A percentile compares a stretch with the other conserved stretches of the same genome.
These are phyloP conservation scores for Ampelocalamus luodianensis DNA, from an alignment of 176 grass and related monocot species.

Conservation along the genomic window DNA sequence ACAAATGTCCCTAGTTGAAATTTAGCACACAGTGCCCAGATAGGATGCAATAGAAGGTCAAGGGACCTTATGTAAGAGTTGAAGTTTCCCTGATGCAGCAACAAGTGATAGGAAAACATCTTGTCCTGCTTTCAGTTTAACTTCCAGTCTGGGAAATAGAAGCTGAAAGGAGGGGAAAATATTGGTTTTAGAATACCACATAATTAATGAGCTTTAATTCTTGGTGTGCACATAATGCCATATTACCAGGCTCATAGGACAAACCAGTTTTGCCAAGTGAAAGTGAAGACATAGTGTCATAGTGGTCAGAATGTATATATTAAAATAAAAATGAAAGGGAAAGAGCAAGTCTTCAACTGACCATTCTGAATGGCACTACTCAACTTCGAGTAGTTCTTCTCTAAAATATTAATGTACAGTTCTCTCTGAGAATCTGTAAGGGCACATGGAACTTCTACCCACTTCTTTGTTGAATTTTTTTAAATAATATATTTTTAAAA, in stretches of 20 bases:
- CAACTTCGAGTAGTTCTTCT: slow-evolving; percentile 73
- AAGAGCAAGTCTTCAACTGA: slow-evolving; percentile 30
- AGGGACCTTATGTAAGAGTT: slow-evolving; percentile 63
- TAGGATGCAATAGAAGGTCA: slow-evolving; percentile 8
- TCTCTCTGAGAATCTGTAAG: slow-evolving; percentile 67
- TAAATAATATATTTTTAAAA: no score
- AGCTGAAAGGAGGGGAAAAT: no score
- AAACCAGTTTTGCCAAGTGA: not conserved
- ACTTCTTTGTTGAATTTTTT: no score
- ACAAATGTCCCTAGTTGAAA: not conserved
- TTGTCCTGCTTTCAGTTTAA: slow-evolving; percentile 27
- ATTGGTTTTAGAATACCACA: not conserved
- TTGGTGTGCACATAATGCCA: not conserved
- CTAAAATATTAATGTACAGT: slow-evolving; percentile 72
- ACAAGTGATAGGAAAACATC: slow-evolving; percentile 58
- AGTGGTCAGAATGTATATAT: not conserved
- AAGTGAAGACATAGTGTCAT: not conserved
- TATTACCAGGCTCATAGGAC: not conserved
- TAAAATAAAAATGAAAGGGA: not conserved
- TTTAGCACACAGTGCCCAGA: not conserved
- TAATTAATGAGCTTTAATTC: not conserved
- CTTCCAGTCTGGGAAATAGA: no score
- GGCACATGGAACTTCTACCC: slow-evolving; percentile 79
- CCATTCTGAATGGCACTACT: slow-evolving; percentile 59
- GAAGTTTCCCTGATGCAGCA: slow-evolving; percentile 69